Base-by-base conservation (phyloP, 2,329 filamentous ascomycete genomes). In the Fragosphaeria purpurea region DNA sequence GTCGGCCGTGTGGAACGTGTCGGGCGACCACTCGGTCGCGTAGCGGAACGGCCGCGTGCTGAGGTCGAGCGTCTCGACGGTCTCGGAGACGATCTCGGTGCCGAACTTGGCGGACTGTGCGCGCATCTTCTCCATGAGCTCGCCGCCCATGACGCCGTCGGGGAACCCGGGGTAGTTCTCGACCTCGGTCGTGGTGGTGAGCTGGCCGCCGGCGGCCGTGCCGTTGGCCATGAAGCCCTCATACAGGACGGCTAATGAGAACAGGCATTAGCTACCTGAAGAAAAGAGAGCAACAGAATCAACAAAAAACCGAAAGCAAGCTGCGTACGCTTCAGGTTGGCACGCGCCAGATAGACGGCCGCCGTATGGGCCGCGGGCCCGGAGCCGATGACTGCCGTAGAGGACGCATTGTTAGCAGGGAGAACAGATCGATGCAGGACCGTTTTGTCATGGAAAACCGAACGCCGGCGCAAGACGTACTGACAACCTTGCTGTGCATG, bases 161-260 rank as follows among this genome's bases (percentile, higher is more conserved):
- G 87, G 86, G 73, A 97, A 98, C 45, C 93, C 93, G 32, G 93
- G 93, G 71, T 85, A 98, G 79, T 98, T 98, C 76, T 98, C 93
- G 53, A 98, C 83, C 60, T 98, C 94, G 62, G 95, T 97, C 50
- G 93, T 98, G 32, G 94, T 98, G 50, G 94, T 98, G 60, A 98
- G 78, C 76, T 98, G 93, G 52, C 93, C 93, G 60, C 93, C 93
- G 43, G 93, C 88, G 6, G 93, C 93, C 62, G 94, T 95, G 63
- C 91, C 93, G 65, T 96, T 93, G 61, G 93, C 93, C 67, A 98
- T 83, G 79, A 98, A 95, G 60, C 93, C 93, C 73, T 98, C 93
- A 67, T 97, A 98, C 59, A 98, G 77, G 56, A 96, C 86, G 56
- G 93, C 81, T 81, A 55, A 37, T 2, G 55, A 31, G 3, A 41